Conservation (phyloP, 202 grass and related monocot genomes). For the Musa balbisiana region DNA sequence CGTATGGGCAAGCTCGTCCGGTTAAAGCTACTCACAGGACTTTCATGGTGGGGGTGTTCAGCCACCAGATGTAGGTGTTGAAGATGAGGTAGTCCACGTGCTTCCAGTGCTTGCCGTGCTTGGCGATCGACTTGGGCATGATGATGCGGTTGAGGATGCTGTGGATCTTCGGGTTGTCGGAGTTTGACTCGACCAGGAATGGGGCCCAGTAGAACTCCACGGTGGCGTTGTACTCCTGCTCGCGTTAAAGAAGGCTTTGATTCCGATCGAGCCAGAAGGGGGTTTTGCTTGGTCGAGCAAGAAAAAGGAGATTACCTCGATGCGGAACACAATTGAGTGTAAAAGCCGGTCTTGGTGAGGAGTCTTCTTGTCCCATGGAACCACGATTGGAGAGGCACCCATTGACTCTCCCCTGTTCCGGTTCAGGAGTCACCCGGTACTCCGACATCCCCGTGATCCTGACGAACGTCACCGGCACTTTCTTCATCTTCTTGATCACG, state of each 20-base stretch:
- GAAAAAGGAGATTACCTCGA: slow-evolving; percentile 35
- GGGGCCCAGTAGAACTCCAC: slow-evolving; percentile 99
- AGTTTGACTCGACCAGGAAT: slow-evolving; percentile 95
- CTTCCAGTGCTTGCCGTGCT: slow-evolving; percentile 64
- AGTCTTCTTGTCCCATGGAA: slow-evolving; percentile 66
- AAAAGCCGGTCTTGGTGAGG: slow-evolving; percentile 82
- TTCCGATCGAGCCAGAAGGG: not conserved
- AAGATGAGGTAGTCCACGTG: slow-evolving; percentile 84
- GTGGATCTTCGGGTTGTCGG: slow-evolving; percentile 86
- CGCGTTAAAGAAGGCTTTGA: not conserved
- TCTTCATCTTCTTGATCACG: slow-evolving; percentile 33
- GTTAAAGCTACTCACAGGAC: slow-evolving; percentile 47
- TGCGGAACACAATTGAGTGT: slow-evolving; percentile 70
- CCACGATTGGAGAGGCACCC: slow-evolving; percentile 88
- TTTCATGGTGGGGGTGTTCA: slow-evolving; percentile 84
- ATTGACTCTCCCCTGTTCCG: slow-evolving; percentile 98
- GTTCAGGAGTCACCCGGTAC: slow-evolving; percentile 87
- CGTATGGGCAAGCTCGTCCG: too few relatives aligned
- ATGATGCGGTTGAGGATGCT: slow-evolving; percentile 84
- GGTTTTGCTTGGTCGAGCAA: too few relatives aligned
- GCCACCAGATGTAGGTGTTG: slow-evolving; percentile 99
- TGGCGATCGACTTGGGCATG: slow-evolving; percentile 73
- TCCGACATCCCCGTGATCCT: slow-evolving; percentile 83
- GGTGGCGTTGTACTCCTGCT: slow-evolving; percentile 72
- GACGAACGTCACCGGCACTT: slow-evolving; percentile 63